Base-by-base conservation (phyloP, 2,329 filamentous ascomycete genomes). In the Fusarium globosum region DNA sequence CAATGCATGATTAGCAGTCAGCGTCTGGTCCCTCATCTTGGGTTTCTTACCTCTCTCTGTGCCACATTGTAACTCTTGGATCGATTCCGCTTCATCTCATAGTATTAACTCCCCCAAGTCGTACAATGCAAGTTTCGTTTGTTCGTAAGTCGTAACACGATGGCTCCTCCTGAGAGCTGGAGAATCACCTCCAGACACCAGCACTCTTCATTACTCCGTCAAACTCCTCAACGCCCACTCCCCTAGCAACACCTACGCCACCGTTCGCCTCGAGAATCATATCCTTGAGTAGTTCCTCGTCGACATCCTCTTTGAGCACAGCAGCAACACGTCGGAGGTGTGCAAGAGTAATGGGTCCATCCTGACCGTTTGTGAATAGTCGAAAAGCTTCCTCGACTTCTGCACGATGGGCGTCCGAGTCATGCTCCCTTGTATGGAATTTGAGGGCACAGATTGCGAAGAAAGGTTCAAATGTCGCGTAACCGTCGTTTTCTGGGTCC, bases 201-300 rank as follows among this genome's bases (percentile, higher is more conserved):
- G 95, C 95, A 77, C 93, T 87, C 73, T 87, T 89, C 94, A 97
- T 96, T 10, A 97, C 93, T 61, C 89, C 89, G 82, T 95, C 92
- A 83, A 97, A 97, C 79, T 98, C 94, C 59, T 93, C 91, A 79
- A 91, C 86, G 45, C 86, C 89, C 15, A 97, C 96, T 13, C 93
- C 94, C 64, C 86, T 88, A 42, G 86, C 89, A 16, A 93, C 88
- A 21, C 93, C 92, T 8, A 88, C 90, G 4, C 94, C 94, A 6
- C 93, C 94, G 82, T 97, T 98, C 55, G 96, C 96, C 86, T 98
- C 96, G 55, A 95, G 85, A 65, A 99, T 92, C 96, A 99, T 99
- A 85, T 98, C 95, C 84, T 90, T 90, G 79, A 99, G 84, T 79
- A 97, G 83, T 55, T 94, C 92, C 78, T 98, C 96, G 67, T 90